Evolutionary conservation across 208 protist genomes (phyloP), one percentile per base, ranked within the genome.

Genomic region (Acanthamoeba culbertsoni): DNA sequence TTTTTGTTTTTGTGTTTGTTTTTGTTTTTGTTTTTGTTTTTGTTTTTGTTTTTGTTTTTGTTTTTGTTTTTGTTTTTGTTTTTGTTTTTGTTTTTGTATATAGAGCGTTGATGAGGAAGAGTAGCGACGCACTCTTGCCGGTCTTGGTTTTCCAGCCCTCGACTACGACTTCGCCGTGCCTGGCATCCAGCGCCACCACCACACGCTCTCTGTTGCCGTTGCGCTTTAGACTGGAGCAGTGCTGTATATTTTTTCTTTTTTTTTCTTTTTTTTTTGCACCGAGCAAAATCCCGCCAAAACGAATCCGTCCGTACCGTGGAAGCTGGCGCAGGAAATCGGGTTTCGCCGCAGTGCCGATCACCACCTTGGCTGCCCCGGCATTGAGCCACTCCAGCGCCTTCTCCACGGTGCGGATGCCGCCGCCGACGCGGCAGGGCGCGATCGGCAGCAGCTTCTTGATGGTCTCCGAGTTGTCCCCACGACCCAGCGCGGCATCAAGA

Each of bases 131-230:
- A 91, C 84, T 91, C 45, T 71, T 86, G 45, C 92, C 92, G 26
- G 92, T 94, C 84, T 94, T 94, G 46, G 92, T 94, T 26, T 75
- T 42, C 92, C 92, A 94, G 28, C 92, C 92, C 43, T 94, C 88
- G n/a, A 94, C 92, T 8, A 94, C 92, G 48, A 94, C 92, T 40
- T 94, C 93, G 57, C 93, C 93, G 43, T 89, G 68, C 23, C 77
- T 79, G 42, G 79, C 93, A 40, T 94, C 79, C 28, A 94, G 37
- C 18, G 93, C 68, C 42, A 93, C 68, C 12, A 94, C 86, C 2
- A 94, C 86, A 43, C 93, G 88, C 26, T 94, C 93, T 53, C 71
- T 40, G 42, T 8, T 23, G 48, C 48, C 48, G 18, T 8, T 55
- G 48, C 18, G 48, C 8, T 8, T 55, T 55, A 46, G 7, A 7